Evolutionary conservation across 2,329 filamentous ascomycete species (phyloP).

Genomic region (Camptophora hylomeconis): DNA sequence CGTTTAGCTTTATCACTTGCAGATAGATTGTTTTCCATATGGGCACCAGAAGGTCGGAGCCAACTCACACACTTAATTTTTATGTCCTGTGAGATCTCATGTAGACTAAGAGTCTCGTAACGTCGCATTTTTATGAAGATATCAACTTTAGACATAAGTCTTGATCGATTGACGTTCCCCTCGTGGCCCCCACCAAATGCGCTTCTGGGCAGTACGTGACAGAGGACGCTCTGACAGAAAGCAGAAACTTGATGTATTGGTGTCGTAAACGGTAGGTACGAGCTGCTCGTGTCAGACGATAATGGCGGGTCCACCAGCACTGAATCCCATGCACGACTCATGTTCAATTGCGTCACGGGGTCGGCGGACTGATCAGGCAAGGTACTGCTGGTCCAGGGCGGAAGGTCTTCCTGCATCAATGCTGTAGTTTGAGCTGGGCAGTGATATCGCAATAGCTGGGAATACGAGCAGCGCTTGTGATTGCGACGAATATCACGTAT

Average conservation of each 20-base stretch:
- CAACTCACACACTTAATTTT: conserved; percentile 61
- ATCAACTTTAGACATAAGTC: conserved; percentile 57
- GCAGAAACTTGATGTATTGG: conserved; percentile 59
- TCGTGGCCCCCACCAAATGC: conserved; percentile 56
- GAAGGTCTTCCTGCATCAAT: no score
- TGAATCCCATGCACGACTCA: no score
- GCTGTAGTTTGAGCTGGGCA: conserved; percentile 53
- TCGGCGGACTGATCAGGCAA: no score
- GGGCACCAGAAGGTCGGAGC: conserved; percentile 47
- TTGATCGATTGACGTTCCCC: conserved; percentile 45
- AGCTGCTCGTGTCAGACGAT: no score
- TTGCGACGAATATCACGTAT: conserved; percentile 55
- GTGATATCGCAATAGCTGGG: conserved; percentile 64
- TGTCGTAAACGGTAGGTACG: conserved; percentile 37
- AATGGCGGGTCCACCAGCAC: no score
- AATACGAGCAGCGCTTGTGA: conserved; percentile 66
- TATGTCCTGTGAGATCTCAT: conserved; percentile 62
- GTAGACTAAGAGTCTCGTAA: conserved; percentile 69
- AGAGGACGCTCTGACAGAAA: conserved; percentile 68
- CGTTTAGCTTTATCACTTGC: conserved; percentile 63
- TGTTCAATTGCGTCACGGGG: no score
- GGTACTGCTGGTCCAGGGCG: no score
- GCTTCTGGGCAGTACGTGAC: conserved; percentile 56
- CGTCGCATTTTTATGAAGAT: conserved; percentile 63
- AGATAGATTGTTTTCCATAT: conserved; percentile 43